Conservation (phyloP, 257 asterid species). For the Forsythia viridissima region DNA sequence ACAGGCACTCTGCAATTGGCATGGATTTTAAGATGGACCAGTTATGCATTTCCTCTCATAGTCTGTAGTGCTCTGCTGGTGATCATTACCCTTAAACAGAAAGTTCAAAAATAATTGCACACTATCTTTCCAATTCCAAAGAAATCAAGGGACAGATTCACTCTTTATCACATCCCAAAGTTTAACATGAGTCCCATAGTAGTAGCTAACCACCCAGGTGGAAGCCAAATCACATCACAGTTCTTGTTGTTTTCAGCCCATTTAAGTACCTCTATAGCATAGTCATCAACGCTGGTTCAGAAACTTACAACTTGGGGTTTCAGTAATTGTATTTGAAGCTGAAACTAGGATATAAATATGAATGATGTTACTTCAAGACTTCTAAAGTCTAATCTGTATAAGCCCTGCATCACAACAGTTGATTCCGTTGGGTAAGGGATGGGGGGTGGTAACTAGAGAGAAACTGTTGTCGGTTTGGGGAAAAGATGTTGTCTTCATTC, state of each 20-base stretch:
- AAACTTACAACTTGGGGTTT: not conserved
- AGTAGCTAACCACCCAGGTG: not conserved
- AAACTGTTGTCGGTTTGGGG: not conserved
- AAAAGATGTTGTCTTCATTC: not conserved
- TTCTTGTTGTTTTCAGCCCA: not conserved
- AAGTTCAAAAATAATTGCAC: not conserved
- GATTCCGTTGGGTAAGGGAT: not conserved
- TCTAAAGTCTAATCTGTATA: not conserved
- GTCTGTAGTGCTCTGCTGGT: conserved; percentile 9
- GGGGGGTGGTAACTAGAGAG: not conserved
- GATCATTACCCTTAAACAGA: not conserved
- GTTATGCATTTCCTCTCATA: not conserved
- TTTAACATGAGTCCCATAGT: not conserved
- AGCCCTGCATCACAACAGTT: not conserved
- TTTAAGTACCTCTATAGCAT: not conserved
- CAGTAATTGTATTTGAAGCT: not conserved
- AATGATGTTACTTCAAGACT: not conserved
- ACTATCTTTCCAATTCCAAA: conserved; percentile 5
- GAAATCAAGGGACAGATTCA: not conserved
- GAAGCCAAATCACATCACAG: not conserved
- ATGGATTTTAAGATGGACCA: not conserved
- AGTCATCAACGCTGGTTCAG: not conserved
- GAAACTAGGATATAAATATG: not conserved
- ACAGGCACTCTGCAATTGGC: not conserved
- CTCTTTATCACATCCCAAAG: not conserved